Conservation (phyloP, 1,139 yeast genomes). For the Casaregolazyma suthepensis region DNA sequence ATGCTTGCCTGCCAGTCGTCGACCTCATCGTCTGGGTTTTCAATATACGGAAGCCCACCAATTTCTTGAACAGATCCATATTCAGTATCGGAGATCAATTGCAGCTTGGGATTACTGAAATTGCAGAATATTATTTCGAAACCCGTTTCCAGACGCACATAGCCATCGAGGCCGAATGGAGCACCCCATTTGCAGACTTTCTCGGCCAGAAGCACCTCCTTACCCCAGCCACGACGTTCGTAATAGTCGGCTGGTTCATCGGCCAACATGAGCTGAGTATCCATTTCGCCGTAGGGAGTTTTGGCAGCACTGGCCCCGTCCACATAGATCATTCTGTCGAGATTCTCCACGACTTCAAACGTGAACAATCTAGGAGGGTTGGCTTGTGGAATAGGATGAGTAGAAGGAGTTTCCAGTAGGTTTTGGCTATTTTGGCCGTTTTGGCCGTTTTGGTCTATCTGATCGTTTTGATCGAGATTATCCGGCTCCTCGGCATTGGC, state of each 20-base stretch:
- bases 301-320: slow-evolving; percentile 62
- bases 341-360: slow-evolving; percentile 40
- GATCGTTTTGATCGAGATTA: not conserved
- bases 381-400: too few species aligned
- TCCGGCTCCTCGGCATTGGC: too few species aligned
- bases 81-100: slow-evolving; percentile 40
- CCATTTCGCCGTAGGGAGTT: slow-evolving; percentile 46
- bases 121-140: slow-evolving; percentile 52
- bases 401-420: too few species aligned
- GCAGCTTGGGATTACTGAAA: slow-evolving; percentile 38
- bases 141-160: slow-evolving; percentile 49
- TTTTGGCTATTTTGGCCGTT: too few species aligned
- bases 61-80: slow-evolving; percentile 26
- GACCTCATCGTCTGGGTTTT: slow-evolving; percentile 6
- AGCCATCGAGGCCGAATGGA: slow-evolving; percentile 45
- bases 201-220: slow-evolving; percentile 16
- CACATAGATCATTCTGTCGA: slow-evolving; percentile 40
- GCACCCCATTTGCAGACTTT: slow-evolving; percentile 48
- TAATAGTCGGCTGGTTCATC: slow-evolving; percentile 19
- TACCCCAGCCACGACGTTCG: not conserved
- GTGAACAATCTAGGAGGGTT: slow-evolving; percentile 24
- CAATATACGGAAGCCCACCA: slow-evolving; percentile 33
- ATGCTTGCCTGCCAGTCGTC: not conserved
- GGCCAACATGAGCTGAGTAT: slow-evolving; percentile 42
- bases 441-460: not conserved